Evolutionary conservation across 2,329 filamentous ascomycete genomes (phyloP).

Genomic region (Graphilbum ipis-grandicollis): DNA sequence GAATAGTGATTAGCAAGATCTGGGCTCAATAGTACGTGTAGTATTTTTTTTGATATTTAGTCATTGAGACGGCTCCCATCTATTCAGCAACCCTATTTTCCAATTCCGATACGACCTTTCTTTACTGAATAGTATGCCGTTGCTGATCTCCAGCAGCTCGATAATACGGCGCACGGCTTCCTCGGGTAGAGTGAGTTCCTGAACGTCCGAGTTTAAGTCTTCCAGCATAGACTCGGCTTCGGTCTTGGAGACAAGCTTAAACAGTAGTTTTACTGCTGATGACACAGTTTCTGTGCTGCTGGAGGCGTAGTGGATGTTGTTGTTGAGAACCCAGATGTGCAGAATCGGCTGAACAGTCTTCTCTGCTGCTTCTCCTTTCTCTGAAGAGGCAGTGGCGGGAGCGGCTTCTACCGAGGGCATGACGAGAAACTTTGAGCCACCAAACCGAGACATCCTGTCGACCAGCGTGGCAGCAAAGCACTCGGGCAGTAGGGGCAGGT

Average conservation of each 20-base stretch:
- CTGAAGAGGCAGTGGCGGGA: no score
- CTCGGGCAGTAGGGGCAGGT: slow-evolving; percentile 20
- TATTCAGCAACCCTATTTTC: slow-evolving; percentile 45
- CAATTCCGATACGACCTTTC: slow-evolving; percentile 47
- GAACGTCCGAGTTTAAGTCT: slow-evolving; percentile 34
- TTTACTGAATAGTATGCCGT: slow-evolving; percentile 30
- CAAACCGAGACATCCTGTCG: slow-evolving; percentile 36
- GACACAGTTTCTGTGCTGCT: slow-evolving; percentile 14
- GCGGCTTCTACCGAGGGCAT: slow-evolving; percentile 20
- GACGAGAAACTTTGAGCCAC: slow-evolving; percentile 38
- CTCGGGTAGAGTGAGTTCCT: slow-evolving; percentile 38
- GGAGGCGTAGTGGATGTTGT: slow-evolving; percentile 34
- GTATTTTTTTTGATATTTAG: no score
- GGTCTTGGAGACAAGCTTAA: slow-evolving; percentile 21
- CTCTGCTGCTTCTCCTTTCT: no score
- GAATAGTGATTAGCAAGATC: no score
- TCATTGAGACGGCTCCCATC: slow-evolving; percentile 27
- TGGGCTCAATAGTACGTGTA: no score
- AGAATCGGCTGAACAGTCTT: no score
- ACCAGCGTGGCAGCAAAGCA: slow-evolving; percentile 36
- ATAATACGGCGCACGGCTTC: slow-evolving; percentile 29
- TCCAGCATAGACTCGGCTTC: slow-evolving; percentile 32
- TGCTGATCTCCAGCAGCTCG: slow-evolving; percentile 27
- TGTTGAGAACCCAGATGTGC: slow-evolving; percentile 38
- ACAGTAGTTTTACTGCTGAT: slow-evolving; percentile 36